Evolutionary conservation across 805 yeast genomes (phyloP), one percentile per base, ranked within the genome.

Genomic region (Sungouiozyma intestinalis): DNA sequence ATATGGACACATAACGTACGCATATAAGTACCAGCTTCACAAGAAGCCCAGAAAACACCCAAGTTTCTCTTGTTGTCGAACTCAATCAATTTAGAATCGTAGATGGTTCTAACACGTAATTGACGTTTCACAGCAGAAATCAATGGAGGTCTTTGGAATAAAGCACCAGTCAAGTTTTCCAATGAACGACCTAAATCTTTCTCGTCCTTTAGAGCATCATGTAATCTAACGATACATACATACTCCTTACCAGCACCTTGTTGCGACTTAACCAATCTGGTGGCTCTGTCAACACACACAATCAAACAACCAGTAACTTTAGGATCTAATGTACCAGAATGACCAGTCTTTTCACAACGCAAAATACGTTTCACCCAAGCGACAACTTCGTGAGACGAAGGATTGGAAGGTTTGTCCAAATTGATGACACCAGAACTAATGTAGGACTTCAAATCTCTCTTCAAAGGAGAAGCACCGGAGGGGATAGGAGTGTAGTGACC

Each of bases 161-260:
- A 73, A 48, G 98, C 98, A 72, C 98, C 98, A 46, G 98, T 92
- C 61, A 92, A 75, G 65, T 87, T 86, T 69, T 92, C 98, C 53
- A 92, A 73, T 20, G 85, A 72, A 59, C 94, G 81, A 42, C 80
- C 85, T 67, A 92, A 73, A 49, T 82, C 95, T 64, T 86, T 86
- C 60, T 84, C 92, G 54, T 87, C 95, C 53, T 84, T 79, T 52
- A 92, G 72, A 48, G 87, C 87, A 51, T 90, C 97, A 66, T 92
- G 98, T 57, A 92, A 74, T 73, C 97, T 80, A 45, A 85, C 92
- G 53, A 92, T 86, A 73, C 97, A 92, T 43, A 92, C 98, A 70
- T 92, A 92, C 79, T 92, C 98, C 67, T 92, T 92, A 76, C 98
- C 98, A 38, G 98, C 98, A 71, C 97, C 97, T 69, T 92, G 98